phyloP scores from a whole-genome alignment of 768 basidiomycete species.

The Cystobasidium onofrii region DNA sequence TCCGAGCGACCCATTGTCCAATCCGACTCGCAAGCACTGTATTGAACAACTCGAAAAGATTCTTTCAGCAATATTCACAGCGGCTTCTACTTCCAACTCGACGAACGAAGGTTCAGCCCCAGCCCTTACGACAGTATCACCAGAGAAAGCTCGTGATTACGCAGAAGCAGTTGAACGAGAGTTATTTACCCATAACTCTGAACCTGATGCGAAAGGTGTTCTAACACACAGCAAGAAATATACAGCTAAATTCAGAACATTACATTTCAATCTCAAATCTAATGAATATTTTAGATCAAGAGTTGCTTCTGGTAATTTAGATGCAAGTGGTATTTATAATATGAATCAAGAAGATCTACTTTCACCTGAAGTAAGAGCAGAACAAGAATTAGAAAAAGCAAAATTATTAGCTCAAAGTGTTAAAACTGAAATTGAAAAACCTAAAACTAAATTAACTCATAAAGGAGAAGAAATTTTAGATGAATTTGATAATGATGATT shows the following conservation, averaged over 20 bases:
- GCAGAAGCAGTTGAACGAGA: constrained; percentile 65
- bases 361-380: constrained; percentile 73
- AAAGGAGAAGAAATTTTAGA: constrained; percentile 89
- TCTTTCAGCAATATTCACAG: constrained; percentile 37
- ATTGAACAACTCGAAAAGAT: constrained; percentile 35
- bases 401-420: constrained; percentile 79
- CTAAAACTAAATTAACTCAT: constrained; percentile 75
- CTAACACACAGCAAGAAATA: constrained; percentile 36
- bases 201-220: constrained; percentile 61
- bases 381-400: constrained; percentile 70
- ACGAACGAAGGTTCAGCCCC: neutral
- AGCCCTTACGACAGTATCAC: neutral
- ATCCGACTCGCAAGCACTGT: constrained; percentile 38
- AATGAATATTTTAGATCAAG: constrained; percentile 68
- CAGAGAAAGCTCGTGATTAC: constrained; percentile 32
- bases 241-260: constrained; percentile 74
- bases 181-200: constrained; percentile 66
- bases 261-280: constrained; percentile 79
- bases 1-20: constrained; percentile 23
- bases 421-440: constrained; percentile 51
- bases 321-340: constrained; percentile 63
- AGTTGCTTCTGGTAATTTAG: constrained; percentile 60
- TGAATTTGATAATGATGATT: constrained; percentile 48
- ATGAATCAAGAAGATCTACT: constrained; percentile 86
- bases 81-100: neutral